Conservation (phyloP, 225 moss, liverwort and hornwort species). For the Antitrichia curtipendula region DNA sequence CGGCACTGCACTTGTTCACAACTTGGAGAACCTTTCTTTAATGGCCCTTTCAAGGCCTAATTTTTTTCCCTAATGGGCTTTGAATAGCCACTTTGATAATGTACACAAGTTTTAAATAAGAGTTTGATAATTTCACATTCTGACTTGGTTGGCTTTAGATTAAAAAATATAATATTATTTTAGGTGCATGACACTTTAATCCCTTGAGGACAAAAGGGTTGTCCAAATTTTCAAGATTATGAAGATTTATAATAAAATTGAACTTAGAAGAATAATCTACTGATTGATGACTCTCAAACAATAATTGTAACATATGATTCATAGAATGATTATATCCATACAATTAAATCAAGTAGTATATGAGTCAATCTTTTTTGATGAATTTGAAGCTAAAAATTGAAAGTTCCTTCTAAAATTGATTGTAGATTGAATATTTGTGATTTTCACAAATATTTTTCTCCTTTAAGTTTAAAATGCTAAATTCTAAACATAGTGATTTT, state of each 20-base stretch:
- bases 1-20: no score
- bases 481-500: background rate
- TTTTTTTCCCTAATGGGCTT: no score
- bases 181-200: rapidly evolving
- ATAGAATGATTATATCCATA: background rate
- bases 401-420: background rate
- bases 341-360: background rate
- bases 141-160: background rate
- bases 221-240: background rate
- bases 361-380: background rate
- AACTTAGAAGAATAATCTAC: background rate
- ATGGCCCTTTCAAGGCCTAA: no score
- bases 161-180: background rate
- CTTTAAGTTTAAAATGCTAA: background rate
- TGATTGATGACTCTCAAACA: background rate
- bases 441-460: background rate
- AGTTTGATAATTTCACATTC: background rate
- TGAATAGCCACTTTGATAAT: background rate
- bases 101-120: background rate
- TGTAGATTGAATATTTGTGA: background rate
- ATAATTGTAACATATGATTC: background rate
- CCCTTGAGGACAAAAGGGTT: rapidly evolving
- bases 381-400: background rate
- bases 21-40: no score
- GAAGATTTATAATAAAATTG: background rate